Base-by-base conservation (phyloP, 1,139 yeast species). In the Arxiozyma bovina region DNA sequence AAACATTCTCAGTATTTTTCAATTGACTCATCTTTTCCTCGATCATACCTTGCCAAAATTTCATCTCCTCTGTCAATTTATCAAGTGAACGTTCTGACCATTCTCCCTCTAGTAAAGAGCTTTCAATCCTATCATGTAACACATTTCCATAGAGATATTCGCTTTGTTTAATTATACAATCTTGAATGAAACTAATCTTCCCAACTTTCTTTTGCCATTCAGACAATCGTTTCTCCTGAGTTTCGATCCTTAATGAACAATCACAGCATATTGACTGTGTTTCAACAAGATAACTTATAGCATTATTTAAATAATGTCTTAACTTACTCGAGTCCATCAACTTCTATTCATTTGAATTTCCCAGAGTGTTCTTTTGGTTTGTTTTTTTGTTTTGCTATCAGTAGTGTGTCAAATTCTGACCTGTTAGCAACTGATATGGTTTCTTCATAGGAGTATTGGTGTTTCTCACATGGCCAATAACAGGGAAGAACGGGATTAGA, bases 231-330 rank as follows among this genome's bases (percentile, higher is more conserved):
- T 59, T 48, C 55, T 63, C 51, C 48, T 62, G 51, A 49, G 55
- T 45, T 61, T 64, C 51, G 47, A 74, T 64, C 47, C 60, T 58
- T 43, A 55, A 48, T 53, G 71, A 70, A 9, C 76, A 74, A 41
- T 64, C 67, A 47, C 66, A 69, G 48, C 78, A 75, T 1, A 71
- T 56, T 8, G 59, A 55, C 52, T 73, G 73, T 0, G 78, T 75
- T 22, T 67, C 63, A 3, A 65, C 57, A 25, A 75, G 61, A 38
- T 67, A 66, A 45, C 61, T 61, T 18, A 70, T 67, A 0, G 77
- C 75, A 58, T 73, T 74, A 7, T 58, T 56, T 1, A 66, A 61
- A 69, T 73, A 73, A 22, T 53, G 54, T 22, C 34, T 27, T 21
- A 38, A 34, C 6, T 34, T 30, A 3, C 22, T 8, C 45, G 41